phyloP scores from a whole-genome alignment of 1,284 basidiomycete genomes.

The Erythrobasidium hasegawianum region DNA sequence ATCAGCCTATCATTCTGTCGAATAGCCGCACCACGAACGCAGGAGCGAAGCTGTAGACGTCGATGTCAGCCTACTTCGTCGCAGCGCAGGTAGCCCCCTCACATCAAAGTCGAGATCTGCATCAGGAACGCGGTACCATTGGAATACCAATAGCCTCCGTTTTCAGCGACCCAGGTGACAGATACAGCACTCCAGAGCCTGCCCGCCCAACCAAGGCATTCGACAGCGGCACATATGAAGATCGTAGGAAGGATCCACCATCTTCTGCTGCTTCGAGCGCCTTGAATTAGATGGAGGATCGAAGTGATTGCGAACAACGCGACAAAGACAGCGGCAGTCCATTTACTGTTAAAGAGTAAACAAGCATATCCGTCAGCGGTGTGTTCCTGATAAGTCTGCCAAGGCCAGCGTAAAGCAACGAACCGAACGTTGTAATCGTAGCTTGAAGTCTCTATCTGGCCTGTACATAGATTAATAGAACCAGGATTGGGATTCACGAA shows the following conservation, averaged over 20 bases:
- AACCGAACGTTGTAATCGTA: conserved; percentile 42
- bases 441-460: conserved; percentile 4
- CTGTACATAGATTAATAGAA: conserved; percentile 26
- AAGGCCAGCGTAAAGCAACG: no score
- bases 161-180: conserved; percentile 3
- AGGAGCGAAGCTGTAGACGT: neutral
- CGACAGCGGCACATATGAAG: conserved; percentile 1
- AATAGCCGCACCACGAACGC: conserved; percentile 10
- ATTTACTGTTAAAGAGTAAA: no score
- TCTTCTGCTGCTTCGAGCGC: conserved; percentile 53
- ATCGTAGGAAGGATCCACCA: conserved; percentile 49
- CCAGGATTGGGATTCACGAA: conserved; percentile 5
- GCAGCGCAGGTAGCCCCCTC: neutral
- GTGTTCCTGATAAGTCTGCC: no score
- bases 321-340: conserved; percentile 51
- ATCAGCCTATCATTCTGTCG: no score
- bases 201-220: conserved; percentile 38
- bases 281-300: conserved; percentile 54
- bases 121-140: conserved; percentile 6
- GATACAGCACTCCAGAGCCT: conserved; percentile 28
- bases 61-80: no score
- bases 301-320: conserved; percentile 52
- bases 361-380: no score
- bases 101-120: neutral
- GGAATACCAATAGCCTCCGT: conserved; percentile 24